A percentile compares a stretch with the other conserved stretches of the same genome.
Evolutionary conservation across 2,329 filamentous ascomycete species (phyloP).

Genomic region (Fusarium sp.): DNA sequence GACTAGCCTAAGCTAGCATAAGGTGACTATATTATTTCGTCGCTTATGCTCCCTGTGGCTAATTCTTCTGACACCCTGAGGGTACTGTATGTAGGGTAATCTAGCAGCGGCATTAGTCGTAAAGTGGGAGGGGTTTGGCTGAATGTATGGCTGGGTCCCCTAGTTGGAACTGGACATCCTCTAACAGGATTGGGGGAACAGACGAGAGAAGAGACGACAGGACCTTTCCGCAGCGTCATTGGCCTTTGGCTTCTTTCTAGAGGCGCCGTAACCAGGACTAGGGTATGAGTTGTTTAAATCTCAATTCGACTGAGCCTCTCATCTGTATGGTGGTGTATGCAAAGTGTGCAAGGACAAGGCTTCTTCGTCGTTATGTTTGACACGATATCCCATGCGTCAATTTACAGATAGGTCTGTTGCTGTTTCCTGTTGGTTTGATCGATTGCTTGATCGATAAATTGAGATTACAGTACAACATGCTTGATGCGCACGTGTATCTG

Average conservation of each 20-base stretch:
- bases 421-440: constrained; percentile 19
- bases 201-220: constrained; percentile 37
- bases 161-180: constrained; percentile 18
- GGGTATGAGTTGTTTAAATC: constrained; percentile 11
- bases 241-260: constrained; percentile 10
- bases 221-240: constrained; percentile 14
- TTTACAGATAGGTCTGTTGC: constrained; percentile 26
- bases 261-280: constrained; percentile 14
- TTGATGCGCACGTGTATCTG: constrained; percentile 24
- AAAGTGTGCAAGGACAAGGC: constrained; percentile 4
- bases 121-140: constrained; percentile 9
- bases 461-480: constrained; percentile 17
- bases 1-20: no score
- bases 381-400: constrained; percentile 24
- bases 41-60: no score
- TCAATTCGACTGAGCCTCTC: constrained; percentile 16
- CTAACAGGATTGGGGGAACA: constrained; percentile 15
- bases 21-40: no score
- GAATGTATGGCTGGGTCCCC: constrained; percentile 2
- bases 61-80: no score
- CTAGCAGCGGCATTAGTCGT: constrained; percentile 18
- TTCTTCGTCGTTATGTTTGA: constrained; percentile 5
- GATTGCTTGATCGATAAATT: constrained; percentile 17
- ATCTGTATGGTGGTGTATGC: constrained; percentile 9
- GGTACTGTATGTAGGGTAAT: constrained; percentile 15